A percentile compares a stretch with the other conserved stretches of the same genome.
These are phyloP conservation scores for Aspergillus alliaceus DNA, from an alignment of 2,329 filamentous ascomycete species.

Conservation along the genomic window DNA sequence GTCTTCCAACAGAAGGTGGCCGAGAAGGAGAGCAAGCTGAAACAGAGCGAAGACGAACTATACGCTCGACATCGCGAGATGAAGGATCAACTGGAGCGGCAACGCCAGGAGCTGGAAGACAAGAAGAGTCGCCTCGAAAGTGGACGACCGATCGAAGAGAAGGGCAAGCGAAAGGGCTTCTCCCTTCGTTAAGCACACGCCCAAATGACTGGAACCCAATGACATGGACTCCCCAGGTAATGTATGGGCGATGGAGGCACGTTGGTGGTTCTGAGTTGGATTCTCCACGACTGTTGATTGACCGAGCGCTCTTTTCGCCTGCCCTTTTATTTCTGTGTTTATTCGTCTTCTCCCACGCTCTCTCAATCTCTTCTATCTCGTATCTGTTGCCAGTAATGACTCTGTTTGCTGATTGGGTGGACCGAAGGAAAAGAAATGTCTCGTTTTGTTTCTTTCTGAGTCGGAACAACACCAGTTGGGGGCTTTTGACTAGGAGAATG, in stretches of 20 bases:
- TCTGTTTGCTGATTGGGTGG: constrained; percentile 22
- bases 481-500: constrained; percentile 24
- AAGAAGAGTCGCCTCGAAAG: constrained; percentile 97
- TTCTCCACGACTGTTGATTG: constrained; percentile 29
- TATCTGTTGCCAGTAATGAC: constrained; percentile 35
- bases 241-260: constrained; percentile 21
- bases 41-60: constrained; percentile 98
- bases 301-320: constrained; percentile 27
- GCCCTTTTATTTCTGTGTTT: constrained; percentile 27
- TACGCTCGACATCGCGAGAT: constrained; percentile 98
- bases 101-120: constrained; percentile 92
- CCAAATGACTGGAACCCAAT: constrained; percentile 12
- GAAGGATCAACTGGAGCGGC: constrained; percentile 98
- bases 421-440: constrained; percentile 24
- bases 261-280: constrained; percentile 22
- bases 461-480: constrained; percentile 23
- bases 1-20: constrained; percentile 99
- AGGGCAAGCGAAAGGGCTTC: constrained; percentile 99
- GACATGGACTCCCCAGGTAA: constrained; percentile 19
- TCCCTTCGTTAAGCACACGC: constrained; percentile 75
- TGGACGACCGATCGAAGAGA: constrained; percentile 93
- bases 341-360: constrained; percentile 28
- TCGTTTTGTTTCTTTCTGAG: constrained; percentile 16
- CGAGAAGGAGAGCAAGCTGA: constrained; percentile 99
- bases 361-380: constrained; percentile 27